Conservation (phyloP, 2,329 filamentous ascomycete genomes). For the Apiospora phragmitis region DNA sequence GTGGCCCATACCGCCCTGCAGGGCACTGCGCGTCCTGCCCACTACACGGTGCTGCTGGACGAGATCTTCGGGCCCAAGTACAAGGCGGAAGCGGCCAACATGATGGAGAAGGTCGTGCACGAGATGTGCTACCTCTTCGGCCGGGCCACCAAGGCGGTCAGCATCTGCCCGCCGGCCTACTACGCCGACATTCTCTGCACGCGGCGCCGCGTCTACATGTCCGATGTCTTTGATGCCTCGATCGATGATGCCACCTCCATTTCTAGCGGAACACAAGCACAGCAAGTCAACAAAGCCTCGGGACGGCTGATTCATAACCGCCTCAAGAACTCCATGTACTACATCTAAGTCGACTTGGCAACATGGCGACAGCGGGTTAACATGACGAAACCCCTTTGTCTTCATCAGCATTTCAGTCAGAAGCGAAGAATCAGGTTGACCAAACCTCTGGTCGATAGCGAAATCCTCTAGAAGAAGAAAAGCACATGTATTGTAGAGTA, state of each 20-base stretch:
- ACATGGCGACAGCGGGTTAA: background rate
- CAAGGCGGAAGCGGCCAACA: slow-evolving; percentile 54
- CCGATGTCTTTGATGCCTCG: slow-evolving; percentile 56
- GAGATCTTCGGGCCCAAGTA: slow-evolving; percentile 59
- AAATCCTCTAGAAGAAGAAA: background rate
- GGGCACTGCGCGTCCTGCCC: slow-evolving; percentile 80
- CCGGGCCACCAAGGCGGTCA: slow-evolving; percentile 84
- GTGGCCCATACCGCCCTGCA: slow-evolving; percentile 79
- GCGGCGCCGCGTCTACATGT: slow-evolving; percentile 71
- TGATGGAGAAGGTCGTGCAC: slow-evolving; percentile 72
- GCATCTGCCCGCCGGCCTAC: slow-evolving; percentile 84
- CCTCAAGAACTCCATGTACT: slow-evolving; percentile 54
- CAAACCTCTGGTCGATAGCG: background rate
- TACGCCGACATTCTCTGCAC: slow-evolving; percentile 87
- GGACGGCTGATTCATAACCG: slow-evolving; percentile 39
- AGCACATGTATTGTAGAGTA: no score
- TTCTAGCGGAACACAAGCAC: background rate
- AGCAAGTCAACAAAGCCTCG: slow-evolving; percentile 6
- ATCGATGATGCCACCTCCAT: slow-evolving; percentile 29
- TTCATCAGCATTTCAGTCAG: background rate
- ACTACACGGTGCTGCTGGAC: slow-evolving; percentile 76
- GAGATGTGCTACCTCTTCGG: slow-evolving; percentile 82
- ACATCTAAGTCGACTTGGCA: slow-evolving; percentile 41
- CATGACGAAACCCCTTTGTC: background rate
- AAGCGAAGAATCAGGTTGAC: background rate